Evolutionary conservation across 768 basidiomycete species (phyloP).

Genomic region (Cubamyces lactineus): DNA sequence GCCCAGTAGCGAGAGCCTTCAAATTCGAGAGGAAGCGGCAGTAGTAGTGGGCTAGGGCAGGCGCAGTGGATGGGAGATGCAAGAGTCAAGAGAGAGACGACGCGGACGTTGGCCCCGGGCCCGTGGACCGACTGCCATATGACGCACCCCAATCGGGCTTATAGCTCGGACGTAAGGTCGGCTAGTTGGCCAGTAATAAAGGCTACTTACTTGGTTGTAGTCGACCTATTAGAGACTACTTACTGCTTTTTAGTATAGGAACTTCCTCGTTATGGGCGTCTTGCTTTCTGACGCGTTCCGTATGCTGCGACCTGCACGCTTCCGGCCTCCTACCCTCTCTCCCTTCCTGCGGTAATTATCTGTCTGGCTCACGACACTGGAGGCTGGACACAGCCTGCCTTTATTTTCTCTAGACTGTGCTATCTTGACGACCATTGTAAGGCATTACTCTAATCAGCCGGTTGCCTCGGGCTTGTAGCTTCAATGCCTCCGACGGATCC

Average conservation of each 20-base stretch:
- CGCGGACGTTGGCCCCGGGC: constrained; percentile 11
- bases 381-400: no score
- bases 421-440: background rate
- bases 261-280: background rate
- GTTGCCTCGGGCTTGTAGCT: background rate
- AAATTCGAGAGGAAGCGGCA: background rate
- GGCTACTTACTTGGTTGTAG: background rate
- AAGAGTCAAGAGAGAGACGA: constrained; percentile 7
- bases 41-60: background rate
- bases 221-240: background rate
- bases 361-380: no score
- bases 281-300: constrained; percentile 6
- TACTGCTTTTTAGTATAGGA: background rate
- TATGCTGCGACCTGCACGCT: background rate
- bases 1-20: background rate
- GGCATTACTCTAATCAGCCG: background rate
- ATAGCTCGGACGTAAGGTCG: background rate
- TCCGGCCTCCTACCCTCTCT: background rate
- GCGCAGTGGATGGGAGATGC: background rate
- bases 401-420: background rate
- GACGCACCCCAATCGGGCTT: constrained; percentile 1
- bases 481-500: constrained; percentile 45
- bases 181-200: no score
- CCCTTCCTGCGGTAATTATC: background rate
- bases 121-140: constrained; percentile 1